A percentile compares a stretch with the other conserved stretches of the same genome.
Conservation (phyloP, 139 green algal species). For the Coelastrella sp. region DNA sequence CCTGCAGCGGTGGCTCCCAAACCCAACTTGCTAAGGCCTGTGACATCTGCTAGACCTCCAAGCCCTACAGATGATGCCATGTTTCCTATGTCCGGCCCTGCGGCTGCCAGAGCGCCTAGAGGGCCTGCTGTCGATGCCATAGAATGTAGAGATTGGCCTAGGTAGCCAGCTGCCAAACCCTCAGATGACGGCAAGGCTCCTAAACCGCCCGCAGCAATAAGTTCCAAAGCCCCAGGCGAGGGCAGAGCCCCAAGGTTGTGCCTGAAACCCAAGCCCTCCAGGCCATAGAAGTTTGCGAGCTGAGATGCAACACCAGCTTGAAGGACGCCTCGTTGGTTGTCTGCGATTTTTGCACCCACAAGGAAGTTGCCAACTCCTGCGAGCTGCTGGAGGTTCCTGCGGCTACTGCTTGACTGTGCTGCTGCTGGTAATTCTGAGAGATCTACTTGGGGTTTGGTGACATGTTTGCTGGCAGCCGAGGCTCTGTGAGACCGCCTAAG, state of each 20-base stretch:
- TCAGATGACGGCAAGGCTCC: neutral
- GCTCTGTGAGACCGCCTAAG: too few species aligned
- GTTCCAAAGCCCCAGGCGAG: neutral
- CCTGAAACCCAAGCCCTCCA: conserved; percentile 9
- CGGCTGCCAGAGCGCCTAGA: neutral
- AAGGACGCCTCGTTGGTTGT: neutral
- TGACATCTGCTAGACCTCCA: neutral
- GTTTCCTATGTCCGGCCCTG: too few species aligned
- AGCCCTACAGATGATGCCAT: neutral
- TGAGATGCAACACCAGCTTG: neutral
- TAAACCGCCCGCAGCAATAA: neutral
- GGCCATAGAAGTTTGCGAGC: neutral
- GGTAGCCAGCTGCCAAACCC: neutral
- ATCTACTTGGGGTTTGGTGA: too few species aligned
- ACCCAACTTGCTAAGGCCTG: neutral
- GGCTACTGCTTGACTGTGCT: neutral
- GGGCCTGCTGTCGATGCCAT: neutral
- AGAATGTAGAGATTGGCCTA: neutral
- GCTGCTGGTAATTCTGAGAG: too few species aligned
- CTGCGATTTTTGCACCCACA: neutral
- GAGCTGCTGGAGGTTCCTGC: neutral
- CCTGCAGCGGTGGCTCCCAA: neutral
- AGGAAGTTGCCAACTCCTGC: neutral
- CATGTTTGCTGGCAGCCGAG: too few species aligned
- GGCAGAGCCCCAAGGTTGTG: conserved; percentile 10